phyloP scores from a whole-genome alignment of 2,329 filamentous ascomycete genomes.

The Phyllosticta ampelicida region DNA sequence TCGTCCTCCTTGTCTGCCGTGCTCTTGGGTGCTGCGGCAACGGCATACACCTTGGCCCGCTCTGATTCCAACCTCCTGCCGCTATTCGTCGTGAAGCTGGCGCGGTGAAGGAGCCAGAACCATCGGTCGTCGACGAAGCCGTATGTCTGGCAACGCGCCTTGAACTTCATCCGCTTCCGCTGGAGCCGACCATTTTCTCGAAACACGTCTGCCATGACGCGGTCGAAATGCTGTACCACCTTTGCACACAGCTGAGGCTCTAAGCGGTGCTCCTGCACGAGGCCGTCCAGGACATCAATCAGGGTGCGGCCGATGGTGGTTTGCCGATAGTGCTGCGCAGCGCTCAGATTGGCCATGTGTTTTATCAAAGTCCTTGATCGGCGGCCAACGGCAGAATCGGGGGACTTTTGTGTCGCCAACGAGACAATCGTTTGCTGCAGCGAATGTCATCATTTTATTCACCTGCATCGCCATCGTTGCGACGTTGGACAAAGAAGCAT shows the following conservation, averaged over 20 bases:
- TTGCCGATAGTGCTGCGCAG: slow-evolving; percentile 4
- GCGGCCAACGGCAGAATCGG: neutral
- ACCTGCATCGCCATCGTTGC: neutral
- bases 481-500: neutral
- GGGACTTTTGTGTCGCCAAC: neutral
- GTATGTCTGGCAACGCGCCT: slow-evolving; percentile 5
- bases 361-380: neutral
- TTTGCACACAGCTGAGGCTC: slow-evolving; percentile 3
- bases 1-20: neutral
- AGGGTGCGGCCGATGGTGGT: slow-evolving; percentile 6
- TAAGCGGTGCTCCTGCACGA: neutral
- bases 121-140: slow-evolving; percentile 5
- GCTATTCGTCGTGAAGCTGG: slow-evolving; percentile 3
- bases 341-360: slow-evolving; percentile 2
- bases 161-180: slow-evolving; percentile 4
- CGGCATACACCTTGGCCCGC: neutral
- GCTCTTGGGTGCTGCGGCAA: neutral
- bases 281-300: slow-evolving; percentile 4
- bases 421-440: neutral
- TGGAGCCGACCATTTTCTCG: neutral
- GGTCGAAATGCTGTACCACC: slow-evolving; percentile 3
- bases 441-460: neutral
- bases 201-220: neutral
- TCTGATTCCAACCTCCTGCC: slow-evolving; percentile 1
- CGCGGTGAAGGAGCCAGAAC: slow-evolving; percentile 1